Evolutionary conservation across 208 protist species (phyloP).

Genomic region (Strigomonas oncopelti): DNA sequence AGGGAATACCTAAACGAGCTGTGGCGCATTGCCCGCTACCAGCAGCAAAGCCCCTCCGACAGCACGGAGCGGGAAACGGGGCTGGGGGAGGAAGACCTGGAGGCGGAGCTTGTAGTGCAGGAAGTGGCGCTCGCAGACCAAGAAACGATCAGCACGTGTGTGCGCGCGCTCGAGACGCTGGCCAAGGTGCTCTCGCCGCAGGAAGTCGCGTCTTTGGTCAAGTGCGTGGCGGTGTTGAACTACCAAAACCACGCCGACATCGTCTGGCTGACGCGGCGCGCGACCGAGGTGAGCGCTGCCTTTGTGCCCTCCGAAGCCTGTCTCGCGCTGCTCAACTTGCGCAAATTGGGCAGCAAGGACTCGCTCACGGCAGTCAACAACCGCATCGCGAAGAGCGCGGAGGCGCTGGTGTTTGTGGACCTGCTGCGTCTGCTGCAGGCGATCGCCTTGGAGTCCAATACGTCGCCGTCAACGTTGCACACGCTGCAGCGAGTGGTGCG

Average conservation of each 20-base stretch:
- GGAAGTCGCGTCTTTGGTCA: slow-evolving; percentile 32
- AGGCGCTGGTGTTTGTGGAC: slow-evolving; percentile 40
- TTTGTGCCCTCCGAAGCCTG: slow-evolving; percentile 45
- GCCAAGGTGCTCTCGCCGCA: background rate
- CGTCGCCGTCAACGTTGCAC: slow-evolving; percentile 43
- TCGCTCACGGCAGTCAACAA: slow-evolving; percentile 75
- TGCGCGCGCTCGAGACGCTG: background rate
- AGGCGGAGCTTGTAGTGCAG: background rate
- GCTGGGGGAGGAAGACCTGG: background rate
- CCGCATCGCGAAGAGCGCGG: slow-evolving; percentile 37
- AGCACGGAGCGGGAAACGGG: background rate
- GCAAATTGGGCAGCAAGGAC: slow-evolving; percentile 68
- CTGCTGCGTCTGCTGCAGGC: slow-evolving; percentile 51
- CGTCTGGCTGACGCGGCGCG: slow-evolving; percentile 53
- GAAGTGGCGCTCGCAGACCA: background rate
- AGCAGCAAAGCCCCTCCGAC: background rate
- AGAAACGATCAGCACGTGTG: background rate
- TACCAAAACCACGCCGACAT: slow-evolving; percentile 75
- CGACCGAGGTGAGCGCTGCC: slow-evolving; percentile 67
- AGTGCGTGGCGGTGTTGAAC: slow-evolving; percentile 48
- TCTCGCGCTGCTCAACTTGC: slow-evolving; percentile 70
- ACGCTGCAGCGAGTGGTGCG: slow-evolving; percentile 41
- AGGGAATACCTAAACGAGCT: background rate
- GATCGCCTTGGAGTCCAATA: slow-evolving; percentile 64
- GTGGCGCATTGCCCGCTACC: background rate